A percentile compares a stretch with the other conserved stretches of the same genome.
phyloP scores from a whole-genome alignment of 345 rosid genomes.

The Lepidium africanum region DNA sequence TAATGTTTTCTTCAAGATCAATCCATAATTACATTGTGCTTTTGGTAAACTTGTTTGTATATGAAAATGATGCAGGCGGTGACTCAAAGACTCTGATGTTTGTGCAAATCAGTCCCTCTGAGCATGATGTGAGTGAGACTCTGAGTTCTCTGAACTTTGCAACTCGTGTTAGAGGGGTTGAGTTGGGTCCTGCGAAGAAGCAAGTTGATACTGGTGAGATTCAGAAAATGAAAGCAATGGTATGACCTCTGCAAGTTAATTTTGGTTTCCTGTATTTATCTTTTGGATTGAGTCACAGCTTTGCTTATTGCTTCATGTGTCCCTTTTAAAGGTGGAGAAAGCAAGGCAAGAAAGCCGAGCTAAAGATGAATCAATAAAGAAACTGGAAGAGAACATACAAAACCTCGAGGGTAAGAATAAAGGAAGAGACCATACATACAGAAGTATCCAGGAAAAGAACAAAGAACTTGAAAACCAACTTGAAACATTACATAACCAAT shows the following conservation, averaged over 20 bases:
- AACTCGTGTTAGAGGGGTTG: conserved; percentile 84
- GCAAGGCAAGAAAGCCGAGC: conserved; percentile 67
- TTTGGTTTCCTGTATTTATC: not conserved
- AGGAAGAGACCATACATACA: conserved; percentile 54
- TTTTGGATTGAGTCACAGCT: conserved; percentile 5
- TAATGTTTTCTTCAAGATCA: not conserved
- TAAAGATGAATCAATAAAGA: conserved; percentile 71
- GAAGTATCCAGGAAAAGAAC: conserved; percentile 61
- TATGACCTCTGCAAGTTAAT: conserved; percentile 17
- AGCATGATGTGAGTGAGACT: conserved; percentile 75
- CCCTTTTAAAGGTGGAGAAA: conserved; percentile 57
- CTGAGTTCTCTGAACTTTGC: conserved; percentile 86
- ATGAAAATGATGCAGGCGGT: conserved; percentile 53
- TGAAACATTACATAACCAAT: conserved; percentile 46
- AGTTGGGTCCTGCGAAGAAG: conserved; percentile 73
- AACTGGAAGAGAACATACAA: conserved; percentile 73
- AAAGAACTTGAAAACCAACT: conserved; percentile 81
- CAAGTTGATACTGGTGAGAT: conserved; percentile 73
- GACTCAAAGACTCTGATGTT: conserved; percentile 91
- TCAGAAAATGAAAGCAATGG: conserved; percentile 77
- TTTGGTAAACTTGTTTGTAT: not conserved
- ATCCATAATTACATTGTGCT: not conserved
- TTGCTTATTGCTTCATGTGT: not conserved
- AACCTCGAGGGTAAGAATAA: conserved; percentile 60
- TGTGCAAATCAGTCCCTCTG: conserved; percentile 95